Conservation (phyloP, 2,329 filamentous ascomycete genomes). For the Nemania sp. region DNA sequence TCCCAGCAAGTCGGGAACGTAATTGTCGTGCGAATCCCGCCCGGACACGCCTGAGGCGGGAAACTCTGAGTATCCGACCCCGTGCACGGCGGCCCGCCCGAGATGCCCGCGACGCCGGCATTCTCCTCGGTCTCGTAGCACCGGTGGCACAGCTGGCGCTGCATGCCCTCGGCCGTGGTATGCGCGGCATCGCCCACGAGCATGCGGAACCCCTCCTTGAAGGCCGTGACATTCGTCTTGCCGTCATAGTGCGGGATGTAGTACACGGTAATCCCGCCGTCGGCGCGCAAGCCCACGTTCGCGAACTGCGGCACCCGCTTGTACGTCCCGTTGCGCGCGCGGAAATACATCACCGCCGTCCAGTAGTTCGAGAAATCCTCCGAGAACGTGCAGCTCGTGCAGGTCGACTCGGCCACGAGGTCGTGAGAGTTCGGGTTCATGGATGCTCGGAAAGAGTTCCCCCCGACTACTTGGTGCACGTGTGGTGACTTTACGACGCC, state of each 20-base stretch:
- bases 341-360: constrained; percentile 36
- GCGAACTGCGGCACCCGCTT: constrained; percentile 36
- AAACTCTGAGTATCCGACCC: constrained; percentile 49
- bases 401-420: constrained; percentile 33
- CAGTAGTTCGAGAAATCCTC: constrained; percentile 37
- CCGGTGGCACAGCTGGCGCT: constrained; percentile 44
- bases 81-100: constrained; percentile 40
- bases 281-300: constrained; percentile 35
- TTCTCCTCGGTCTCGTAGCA: constrained; percentile 33
- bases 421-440: constrained; percentile 34
- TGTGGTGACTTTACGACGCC: constrained; percentile 34
- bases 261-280: constrained; percentile 38
- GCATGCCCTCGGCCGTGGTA: constrained; percentile 30
- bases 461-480: constrained; percentile 38
- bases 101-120: constrained; percentile 27
- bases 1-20: constrained; percentile 61
- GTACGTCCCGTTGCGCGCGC: constrained; percentile 34
- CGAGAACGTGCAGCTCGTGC: constrained; percentile 35
- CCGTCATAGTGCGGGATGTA: constrained; percentile 40
- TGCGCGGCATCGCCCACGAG: constrained; percentile 46
- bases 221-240: constrained; percentile 46
- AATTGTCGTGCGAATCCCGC: constrained; percentile 53
- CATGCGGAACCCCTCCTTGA: constrained; percentile 51
- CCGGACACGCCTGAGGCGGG: constrained; percentile 53
- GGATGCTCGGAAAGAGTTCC: constrained; percentile 36